Conservation (phyloP, 371 early-diverging fungal genomes). For the Blastocladiella emersonii region DNA sequence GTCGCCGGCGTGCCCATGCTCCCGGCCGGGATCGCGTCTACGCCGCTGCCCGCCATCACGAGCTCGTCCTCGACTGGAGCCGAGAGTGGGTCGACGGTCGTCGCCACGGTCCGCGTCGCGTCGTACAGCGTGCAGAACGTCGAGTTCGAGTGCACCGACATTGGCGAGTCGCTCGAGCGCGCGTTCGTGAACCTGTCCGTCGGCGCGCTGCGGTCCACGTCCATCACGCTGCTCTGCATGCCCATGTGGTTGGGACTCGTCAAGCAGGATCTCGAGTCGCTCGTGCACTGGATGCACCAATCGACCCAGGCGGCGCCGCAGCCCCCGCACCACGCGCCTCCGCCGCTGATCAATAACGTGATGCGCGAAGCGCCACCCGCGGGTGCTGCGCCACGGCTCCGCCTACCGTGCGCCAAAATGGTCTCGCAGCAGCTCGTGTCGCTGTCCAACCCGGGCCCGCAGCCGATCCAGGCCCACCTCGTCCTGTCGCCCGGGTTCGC, state of each 20-base stretch:
- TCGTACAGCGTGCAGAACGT: background rate
- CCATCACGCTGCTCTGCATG: background rate
- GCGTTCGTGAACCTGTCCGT: background rate
- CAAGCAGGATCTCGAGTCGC: constrained; percentile 1
- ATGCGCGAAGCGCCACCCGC: background rate
- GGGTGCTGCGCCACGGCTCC: background rate
- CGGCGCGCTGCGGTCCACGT: background rate
- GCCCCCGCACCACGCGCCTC: background rate
- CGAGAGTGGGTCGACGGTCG: no score
- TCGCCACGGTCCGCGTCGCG: no score
- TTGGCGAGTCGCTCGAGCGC: no score
- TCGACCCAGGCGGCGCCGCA: background rate
- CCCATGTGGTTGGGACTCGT: background rate
- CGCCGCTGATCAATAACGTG: background rate
- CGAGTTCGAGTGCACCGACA: background rate
- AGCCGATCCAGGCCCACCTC: background rate
- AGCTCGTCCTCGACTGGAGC: no score
- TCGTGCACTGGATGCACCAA: constrained; percentile 1
- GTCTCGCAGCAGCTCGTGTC: background rate
- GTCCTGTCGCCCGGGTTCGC: background rate
- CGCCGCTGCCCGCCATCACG: no score
- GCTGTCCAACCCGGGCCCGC: background rate
- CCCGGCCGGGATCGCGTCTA: no score
- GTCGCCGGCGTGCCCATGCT: background rate
- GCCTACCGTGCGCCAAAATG: background rate